Conservation (phyloP, 1,139 yeast genomes). For the Wickerhamomyces sp. region DNA sequence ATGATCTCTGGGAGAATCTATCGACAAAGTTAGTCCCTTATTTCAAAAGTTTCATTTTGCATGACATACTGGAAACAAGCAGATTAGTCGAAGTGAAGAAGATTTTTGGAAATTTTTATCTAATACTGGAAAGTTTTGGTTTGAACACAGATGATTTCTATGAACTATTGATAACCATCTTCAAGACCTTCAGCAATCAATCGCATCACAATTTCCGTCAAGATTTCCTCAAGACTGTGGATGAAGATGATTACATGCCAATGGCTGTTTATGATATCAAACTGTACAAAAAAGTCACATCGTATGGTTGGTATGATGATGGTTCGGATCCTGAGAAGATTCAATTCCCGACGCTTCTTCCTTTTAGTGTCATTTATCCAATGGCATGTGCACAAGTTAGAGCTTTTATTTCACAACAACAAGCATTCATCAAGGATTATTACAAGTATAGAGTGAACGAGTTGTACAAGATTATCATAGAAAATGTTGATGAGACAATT, state of each 20-base stretch:
- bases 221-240: constrained; percentile 58
- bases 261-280: constrained; percentile 56
- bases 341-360: constrained; percentile 72
- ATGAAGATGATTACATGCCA: constrained; percentile 88
- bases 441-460: constrained; percentile 51
- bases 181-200: constrained; percentile 55
- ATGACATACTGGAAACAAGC: constrained; percentile 24
- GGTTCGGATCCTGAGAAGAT: constrained; percentile 25
- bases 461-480: constrained; percentile 46
- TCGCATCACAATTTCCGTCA: constrained; percentile 52
- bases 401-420: constrained; percentile 56
- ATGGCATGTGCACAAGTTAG: constrained; percentile 76
- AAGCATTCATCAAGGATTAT: constrained; percentile 54
- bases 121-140: constrained; percentile 70
- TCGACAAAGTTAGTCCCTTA: constrained; percentile 53
- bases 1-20: constrained; percentile 76
- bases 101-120: constrained; percentile 65
- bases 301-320: constrained; percentile 61
- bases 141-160: constrained; percentile 59
- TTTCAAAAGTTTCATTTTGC: constrained; percentile 31
- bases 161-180: constrained; percentile 53
- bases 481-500: constrained; percentile 64
- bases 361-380: constrained; percentile 86
- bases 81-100: constrained; percentile 45
- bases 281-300: constrained; percentile 58